phyloP scores from a whole-genome alignment of 371 early-diverging fungal species.

The Lichtheimia corymbifera region DNA sequence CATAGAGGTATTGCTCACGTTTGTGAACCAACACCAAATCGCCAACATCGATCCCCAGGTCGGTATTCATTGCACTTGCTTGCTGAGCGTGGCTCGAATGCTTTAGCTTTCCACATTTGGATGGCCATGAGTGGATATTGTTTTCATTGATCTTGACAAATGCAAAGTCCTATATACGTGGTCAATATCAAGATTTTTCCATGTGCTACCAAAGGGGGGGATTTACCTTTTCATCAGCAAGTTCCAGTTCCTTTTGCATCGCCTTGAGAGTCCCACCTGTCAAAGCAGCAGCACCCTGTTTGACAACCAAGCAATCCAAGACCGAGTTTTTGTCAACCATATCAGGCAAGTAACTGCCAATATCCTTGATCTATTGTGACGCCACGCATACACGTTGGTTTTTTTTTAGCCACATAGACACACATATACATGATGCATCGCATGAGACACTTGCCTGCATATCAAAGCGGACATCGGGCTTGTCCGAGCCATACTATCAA shows the following conservation, averaged over 20 bases:
- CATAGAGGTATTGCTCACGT: slow-evolving; percentile 57
- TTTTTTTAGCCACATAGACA: neutral
- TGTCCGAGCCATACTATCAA: slow-evolving; percentile 86
- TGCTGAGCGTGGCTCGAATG: slow-evolving; percentile 25
- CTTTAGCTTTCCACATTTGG: slow-evolving; percentile 38
- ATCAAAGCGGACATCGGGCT: slow-evolving; percentile 85
- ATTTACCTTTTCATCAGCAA: slow-evolving; percentile 29
- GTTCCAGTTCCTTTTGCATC: slow-evolving; percentile 32
- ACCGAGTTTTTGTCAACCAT: slow-evolving; percentile 20
- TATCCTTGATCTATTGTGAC: slow-evolving; percentile 42
- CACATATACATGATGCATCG: neutral
- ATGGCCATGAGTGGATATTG: slow-evolving; percentile 58
- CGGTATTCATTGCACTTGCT: slow-evolving; percentile 27
- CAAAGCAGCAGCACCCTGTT: slow-evolving; percentile 34
- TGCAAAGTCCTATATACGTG: slow-evolving; percentile 28
- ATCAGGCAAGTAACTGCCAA: slow-evolving; percentile 32
- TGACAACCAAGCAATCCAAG: slow-evolving; percentile 50
- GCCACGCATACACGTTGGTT: neutral
- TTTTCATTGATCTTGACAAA: slow-evolving; percentile 60
- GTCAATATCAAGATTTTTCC: neutral
- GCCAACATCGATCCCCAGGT: slow-evolving; percentile 47
- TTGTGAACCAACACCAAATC: slow-evolving; percentile 64
- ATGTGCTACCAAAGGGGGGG: neutral
- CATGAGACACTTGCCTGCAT: slow-evolving; percentile 52
- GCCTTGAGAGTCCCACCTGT: slow-evolving; percentile 40